These are phyloP conservation scores for Pseudoperonospora humuli DNA, from an alignment of 352 stramenopile genomes.

Conservation along the genomic window DNA sequence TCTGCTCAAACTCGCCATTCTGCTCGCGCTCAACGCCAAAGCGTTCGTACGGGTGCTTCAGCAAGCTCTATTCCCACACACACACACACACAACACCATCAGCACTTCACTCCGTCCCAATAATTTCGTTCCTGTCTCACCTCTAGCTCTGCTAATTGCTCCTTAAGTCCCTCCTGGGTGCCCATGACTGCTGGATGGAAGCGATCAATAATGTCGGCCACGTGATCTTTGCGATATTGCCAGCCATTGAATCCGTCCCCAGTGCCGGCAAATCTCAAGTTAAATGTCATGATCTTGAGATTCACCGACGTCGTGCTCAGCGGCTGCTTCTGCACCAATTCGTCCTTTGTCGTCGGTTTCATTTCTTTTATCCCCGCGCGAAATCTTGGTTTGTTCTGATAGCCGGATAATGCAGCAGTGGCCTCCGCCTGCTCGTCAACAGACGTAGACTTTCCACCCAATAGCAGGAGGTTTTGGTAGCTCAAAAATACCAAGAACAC, in stretches of 20 bases:
- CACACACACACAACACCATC: neutral
- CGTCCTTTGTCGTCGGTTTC: no score
- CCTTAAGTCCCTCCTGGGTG: constrained; percentile 66
- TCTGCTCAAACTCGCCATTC: constrained; percentile 76
- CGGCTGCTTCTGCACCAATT: constrained; percentile 11
- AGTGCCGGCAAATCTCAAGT: constrained; percentile 59
- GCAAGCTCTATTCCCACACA: constrained; percentile 17
- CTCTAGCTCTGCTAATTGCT: constrained; percentile 54
- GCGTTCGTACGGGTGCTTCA: constrained; percentile 59
- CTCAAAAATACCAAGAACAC: constrained; percentile 58
- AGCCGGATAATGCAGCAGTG: constrained; percentile 24
- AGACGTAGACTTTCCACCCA: neutral
- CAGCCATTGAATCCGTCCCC: constrained; percentile 62
- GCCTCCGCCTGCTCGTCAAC: constrained; percentile 33
- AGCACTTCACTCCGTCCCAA: neutral
- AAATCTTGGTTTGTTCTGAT: constrained; percentile 25
- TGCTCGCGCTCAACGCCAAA: constrained; percentile 62
- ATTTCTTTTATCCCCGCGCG: constrained; percentile 23
- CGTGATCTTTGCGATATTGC: constrained; percentile 61
- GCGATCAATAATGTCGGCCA: constrained; percentile 65
- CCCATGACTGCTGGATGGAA: constrained; percentile 68
- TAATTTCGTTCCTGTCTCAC: constrained; percentile 7
- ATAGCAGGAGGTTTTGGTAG: constrained; percentile 30
- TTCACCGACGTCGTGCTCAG: constrained; percentile 37
- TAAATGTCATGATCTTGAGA: constrained; percentile 82